Conservation (phyloP, 1,139 yeast genomes). For the Zygosaccharomyces pseudobailii region DNA sequence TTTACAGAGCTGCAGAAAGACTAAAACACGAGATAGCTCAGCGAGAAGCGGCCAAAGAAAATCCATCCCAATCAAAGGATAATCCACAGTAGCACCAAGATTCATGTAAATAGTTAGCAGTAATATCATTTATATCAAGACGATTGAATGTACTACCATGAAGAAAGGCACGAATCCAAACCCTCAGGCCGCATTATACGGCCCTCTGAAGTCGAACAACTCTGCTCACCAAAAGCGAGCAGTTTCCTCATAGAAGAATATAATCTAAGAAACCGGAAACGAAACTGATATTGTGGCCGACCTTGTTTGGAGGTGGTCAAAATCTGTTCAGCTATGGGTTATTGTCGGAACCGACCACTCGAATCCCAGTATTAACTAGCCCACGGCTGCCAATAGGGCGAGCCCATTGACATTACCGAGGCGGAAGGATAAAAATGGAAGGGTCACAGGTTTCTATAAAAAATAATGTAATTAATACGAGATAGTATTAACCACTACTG, state of each 20-base stretch:
- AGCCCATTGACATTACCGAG: slow-evolving; percentile 6
- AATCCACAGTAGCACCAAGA: slow-evolving; percentile 1
- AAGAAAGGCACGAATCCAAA: slow-evolving; percentile 37
- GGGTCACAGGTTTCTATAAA: slow-evolving; percentile 50
- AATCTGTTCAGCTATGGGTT: slow-evolving; percentile 38
- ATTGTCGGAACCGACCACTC: slow-evolving; percentile 26
- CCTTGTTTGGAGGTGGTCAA: slow-evolving; percentile 38
- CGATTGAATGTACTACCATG: slow-evolving; percentile 34
- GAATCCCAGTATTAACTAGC: slow-evolving; percentile 35
- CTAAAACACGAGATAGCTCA: slow-evolving; percentile 49
- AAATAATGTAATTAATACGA: slow-evolving; percentile 38
- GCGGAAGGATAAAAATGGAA: slow-evolving; percentile 24
- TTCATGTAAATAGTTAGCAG: slow-evolving; percentile 10
- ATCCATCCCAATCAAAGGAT: slow-evolving; percentile 6
- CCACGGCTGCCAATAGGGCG: slow-evolving; percentile 6
- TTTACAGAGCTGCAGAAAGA: slow-evolving; percentile 76
- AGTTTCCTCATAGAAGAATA: slow-evolving; percentile 33
- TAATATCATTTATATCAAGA: neutral
- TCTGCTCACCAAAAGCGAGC: slow-evolving; percentile 7
- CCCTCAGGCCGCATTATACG: slow-evolving; percentile 33
- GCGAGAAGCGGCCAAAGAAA: slow-evolving; percentile 28
- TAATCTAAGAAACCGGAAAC: slow-evolving; percentile 73
- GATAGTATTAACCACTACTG: slow-evolving; percentile 41
- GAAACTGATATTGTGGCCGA: slow-evolving; percentile 62
- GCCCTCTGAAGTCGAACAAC: slow-evolving; percentile 35